Evolutionary conservation across 108 stramenopile genomes (phyloP).

Genomic region (Skeletonema costatum): DNA sequence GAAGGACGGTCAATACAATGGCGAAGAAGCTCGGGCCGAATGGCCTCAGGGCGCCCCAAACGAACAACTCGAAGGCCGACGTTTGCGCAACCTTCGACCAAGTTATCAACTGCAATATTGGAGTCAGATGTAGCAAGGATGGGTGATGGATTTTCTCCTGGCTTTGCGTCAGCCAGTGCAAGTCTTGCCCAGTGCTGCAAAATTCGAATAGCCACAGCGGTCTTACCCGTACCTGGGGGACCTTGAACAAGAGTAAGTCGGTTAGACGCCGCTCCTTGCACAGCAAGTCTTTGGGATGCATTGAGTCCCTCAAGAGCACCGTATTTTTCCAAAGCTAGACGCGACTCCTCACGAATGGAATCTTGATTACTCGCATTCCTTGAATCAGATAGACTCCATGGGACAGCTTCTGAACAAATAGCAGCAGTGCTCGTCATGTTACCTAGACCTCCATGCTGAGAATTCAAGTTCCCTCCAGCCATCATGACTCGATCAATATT

Average conservation of each 20-base stretch:
- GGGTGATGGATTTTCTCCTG: slow-evolving; percentile 70
- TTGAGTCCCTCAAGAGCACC: slow-evolving; percentile 87
- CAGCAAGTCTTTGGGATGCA: slow-evolving; percentile 84
- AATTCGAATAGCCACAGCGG: slow-evolving; percentile 90
- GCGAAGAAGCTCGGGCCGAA: slow-evolving; percentile 88
- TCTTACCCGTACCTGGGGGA: slow-evolving; percentile 87
- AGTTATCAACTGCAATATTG: slow-evolving; percentile 97
- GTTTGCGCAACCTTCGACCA: slow-evolving; percentile 93
- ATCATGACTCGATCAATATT: slow-evolving; percentile 85
- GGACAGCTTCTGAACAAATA: slow-evolving; percentile 85
- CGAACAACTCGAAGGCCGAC: slow-evolving; percentile 90
- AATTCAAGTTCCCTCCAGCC: slow-evolving; percentile 53
- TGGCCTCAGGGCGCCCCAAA: slow-evolving; percentile 91
- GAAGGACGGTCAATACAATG: slow-evolving; percentile 87
- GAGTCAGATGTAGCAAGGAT: slow-evolving; percentile 92
- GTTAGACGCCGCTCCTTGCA: slow-evolving; percentile 88
- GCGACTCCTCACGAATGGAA: slow-evolving; percentile 59
- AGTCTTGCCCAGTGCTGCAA: slow-evolving; percentile 89
- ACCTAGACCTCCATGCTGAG: slow-evolving; percentile 22
- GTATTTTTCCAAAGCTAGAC: slow-evolving; percentile 82
- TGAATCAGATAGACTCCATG: slow-evolving; percentile 71
- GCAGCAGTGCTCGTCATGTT: slow-evolving; percentile 84
- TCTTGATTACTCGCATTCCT: slow-evolving; percentile 55
- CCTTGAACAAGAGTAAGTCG: slow-evolving; percentile 90
- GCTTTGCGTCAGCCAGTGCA: slow-evolving; percentile 49